These are phyloP conservation scores for Crassisporium funariophilum DNA, from an alignment of 768 basidiomycete species.

Conservation along the genomic window DNA sequence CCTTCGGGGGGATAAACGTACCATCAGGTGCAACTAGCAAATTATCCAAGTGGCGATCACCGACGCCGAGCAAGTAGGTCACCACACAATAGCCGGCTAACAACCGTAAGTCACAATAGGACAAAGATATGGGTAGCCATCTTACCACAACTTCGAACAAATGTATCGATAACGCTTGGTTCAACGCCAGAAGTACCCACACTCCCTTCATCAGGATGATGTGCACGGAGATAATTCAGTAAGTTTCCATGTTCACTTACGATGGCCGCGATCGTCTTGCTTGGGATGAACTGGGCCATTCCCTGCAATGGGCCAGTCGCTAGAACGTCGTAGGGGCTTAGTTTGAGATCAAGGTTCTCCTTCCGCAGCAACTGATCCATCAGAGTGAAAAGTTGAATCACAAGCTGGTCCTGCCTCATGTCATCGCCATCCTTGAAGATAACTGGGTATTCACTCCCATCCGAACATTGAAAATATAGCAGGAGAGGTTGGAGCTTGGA, in stretches of 20 bases:
- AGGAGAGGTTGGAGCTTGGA: conserved; percentile 93
- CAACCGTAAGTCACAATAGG: conserved; percentile 5
- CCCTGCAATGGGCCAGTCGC: conserved; percentile 92
- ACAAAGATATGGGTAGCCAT: neutral
- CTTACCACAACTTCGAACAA: conserved; percentile 92
- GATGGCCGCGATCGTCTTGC: conserved; percentile 94
- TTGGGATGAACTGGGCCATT: conserved; percentile 95
- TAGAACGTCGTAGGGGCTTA: conserved; percentile 90
- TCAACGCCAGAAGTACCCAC: conserved; percentile 95
- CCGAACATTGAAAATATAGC: conserved; percentile 85
- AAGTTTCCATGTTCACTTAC: conserved; percentile 89
- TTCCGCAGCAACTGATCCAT: conserved; percentile 94
- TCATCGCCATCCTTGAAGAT: conserved; percentile 99
- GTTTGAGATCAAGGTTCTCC: conserved; percentile 91
- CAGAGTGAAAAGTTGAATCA: conserved; percentile 96
- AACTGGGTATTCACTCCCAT: conserved; percentile 86
- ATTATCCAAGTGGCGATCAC: conserved; percentile 96
- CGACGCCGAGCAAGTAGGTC: conserved; percentile 94
- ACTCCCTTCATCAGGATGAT: conserved; percentile 93
- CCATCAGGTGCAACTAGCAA: conserved; percentile 88
- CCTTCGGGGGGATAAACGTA: conserved; percentile 1
- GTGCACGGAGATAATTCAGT: conserved; percentile 83
- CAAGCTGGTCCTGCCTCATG: conserved; percentile 97
- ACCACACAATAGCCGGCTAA: conserved; percentile 97
- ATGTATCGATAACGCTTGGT: conserved; percentile 92